Evolutionary conservation across 2,329 filamentous ascomycete species (phyloP), one percentile per base, ranked within the genome.

Genomic region (Cordyceps pruinosa): DNA sequence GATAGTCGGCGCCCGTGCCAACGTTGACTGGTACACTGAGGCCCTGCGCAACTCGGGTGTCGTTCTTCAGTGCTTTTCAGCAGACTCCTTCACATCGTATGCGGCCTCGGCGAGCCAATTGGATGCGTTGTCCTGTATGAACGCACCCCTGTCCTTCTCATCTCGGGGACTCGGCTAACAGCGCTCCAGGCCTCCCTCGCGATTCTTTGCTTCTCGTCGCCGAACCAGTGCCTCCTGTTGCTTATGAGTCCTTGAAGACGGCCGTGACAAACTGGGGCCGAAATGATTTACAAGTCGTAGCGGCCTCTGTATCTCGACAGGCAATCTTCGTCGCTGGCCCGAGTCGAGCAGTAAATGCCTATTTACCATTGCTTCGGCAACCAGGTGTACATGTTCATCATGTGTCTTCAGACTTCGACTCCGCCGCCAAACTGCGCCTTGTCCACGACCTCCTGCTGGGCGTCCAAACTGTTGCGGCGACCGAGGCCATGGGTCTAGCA

Each of bases 401-500:
- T 46, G 39, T 57, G 7, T n/a, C 55, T 5, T 23, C 26, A 1
- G 23, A 23, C 4, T 46, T 46, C 34, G 15, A 30, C 26, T 21
- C 39, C 17, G 55, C 55, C 21, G n/a, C n/a, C 23, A 51, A 80
- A 57, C 75, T 80, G 63, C 80, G 80, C 62, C 78, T 80, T 70
- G 71, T 79, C 23, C 77, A 80, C 64, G 77, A 81, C 64, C 75
- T 81, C 4, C 66, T 81, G 34, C 74, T 76, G 1, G 78, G 75
- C 2, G 76, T 80, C 30, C 78, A 82, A 58, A 77, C 80, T 51
- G 71, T 76, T 1, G 75, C 76, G 7, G 74, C 76, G 1, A 75
- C 74, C 30, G 79, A 82, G 60, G 79, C 77, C 3, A 77, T 80
- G 70, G 78, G 77, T 0, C 72, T 82, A 25, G 78, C 78, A 2